Conservation (phyloP, 352 stramenopile species). For the Globisporangium cylindrosporum region DNA sequence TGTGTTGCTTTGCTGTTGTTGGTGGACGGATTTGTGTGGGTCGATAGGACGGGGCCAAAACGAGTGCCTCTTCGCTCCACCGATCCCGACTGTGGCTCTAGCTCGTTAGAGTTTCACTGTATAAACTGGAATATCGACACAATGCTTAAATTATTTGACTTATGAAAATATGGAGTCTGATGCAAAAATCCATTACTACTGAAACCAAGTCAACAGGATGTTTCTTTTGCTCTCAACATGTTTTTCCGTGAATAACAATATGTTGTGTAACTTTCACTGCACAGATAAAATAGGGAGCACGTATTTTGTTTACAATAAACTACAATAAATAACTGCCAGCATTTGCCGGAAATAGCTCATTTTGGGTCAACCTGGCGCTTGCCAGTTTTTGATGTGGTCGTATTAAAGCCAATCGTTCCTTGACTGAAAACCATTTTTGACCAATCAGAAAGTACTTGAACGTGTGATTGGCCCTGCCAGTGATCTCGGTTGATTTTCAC, state of each 20-base stretch:
- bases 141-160: too few relatives aligned
- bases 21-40: not conserved
- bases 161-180: too few relatives aligned
- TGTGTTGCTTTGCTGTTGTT: conserved; percentile 3
- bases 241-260: too few relatives aligned
- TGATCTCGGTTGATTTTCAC: conserved; percentile 22
- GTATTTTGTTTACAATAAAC: not conserved
- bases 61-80: not conserved
- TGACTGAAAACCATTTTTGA: not conserved
- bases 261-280: too few relatives aligned
- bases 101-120: not conserved
- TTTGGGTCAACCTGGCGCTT: not conserved
- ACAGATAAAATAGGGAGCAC: too few relatives aligned
- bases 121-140: not conserved
- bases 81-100: not conserved
- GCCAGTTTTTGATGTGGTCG: not conserved
- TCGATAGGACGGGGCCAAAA: not conserved
- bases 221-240: too few relatives aligned
- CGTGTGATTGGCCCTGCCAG: conserved; percentile 24
- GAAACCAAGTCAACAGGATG: too few relatives aligned
- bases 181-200: too few relatives aligned
- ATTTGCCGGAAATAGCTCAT: not conserved
- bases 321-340: not conserved
- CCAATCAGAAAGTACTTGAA: conserved; percentile 1
- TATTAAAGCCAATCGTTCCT: not conserved